These are phyloP conservation scores for Ophiostoma novo-ulmi DNA, from an alignment of 2,329 filamentous ascomycete genomes.

Conservation along the genomic window DNA sequence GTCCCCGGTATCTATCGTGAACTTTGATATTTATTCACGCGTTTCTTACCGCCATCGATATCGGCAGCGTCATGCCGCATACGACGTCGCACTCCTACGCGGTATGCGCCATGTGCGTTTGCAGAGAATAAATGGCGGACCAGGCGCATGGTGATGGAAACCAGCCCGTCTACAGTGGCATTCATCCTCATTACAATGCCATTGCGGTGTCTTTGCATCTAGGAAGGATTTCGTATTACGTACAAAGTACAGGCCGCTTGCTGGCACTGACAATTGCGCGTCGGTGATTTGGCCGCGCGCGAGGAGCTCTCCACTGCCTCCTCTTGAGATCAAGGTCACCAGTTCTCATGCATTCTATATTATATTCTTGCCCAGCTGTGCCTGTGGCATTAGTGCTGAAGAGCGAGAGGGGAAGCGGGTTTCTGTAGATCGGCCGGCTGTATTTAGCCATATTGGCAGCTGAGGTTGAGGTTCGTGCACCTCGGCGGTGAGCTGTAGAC, in stretches of 20 bases:
- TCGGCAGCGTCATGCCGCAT: conserved; percentile 2
- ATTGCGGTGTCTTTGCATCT: neutral
- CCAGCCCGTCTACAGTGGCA: conserved; percentile 3
- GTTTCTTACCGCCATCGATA: neutral
- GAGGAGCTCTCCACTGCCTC: neutral
- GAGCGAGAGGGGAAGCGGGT: conserved; percentile 8
- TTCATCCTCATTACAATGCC: conserved; percentile 4
- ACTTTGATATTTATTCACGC: neutral
- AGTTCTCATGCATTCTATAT: neutral
- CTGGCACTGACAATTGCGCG: neutral
- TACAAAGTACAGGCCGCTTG: conserved; percentile 3
- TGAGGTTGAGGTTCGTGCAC: neutral
- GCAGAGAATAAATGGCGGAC: neutral
- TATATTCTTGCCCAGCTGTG: neutral
- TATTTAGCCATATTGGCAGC: neutral
- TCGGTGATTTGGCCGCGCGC: conserved; percentile 7
- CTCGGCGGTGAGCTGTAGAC: neutral
- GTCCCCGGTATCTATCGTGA: neutral
- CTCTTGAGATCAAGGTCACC: conserved; percentile 9
- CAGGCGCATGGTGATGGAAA: conserved; percentile 7
- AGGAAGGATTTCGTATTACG: neutral
- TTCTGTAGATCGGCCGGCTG: neutral
- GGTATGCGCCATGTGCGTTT: neutral
- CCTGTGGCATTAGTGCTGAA: neutral
- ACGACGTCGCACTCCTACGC: neutral